phyloP scores from a whole-genome alignment of 495 filamentous ascomycete species.

The Talaromyces nanjingensis region DNA sequence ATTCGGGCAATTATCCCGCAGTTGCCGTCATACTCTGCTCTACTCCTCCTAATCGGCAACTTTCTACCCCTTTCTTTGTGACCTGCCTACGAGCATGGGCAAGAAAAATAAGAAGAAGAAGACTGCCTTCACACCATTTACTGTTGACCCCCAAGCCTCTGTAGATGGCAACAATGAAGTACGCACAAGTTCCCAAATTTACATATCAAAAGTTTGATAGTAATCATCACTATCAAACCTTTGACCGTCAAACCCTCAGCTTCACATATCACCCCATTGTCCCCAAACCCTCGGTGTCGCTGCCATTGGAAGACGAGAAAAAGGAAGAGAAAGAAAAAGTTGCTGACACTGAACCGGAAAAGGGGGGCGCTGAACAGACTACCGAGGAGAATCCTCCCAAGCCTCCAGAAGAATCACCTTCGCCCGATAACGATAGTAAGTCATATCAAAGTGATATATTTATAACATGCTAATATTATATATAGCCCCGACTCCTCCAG shows the following conservation, averaged over 20 bases:
- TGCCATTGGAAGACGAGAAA: constrained; percentile 6
- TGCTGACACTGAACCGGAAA: constrained; percentile 9
- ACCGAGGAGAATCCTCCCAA: constrained; percentile 8
- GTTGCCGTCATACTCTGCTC: constrained; percentile 1
- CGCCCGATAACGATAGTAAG: constrained; percentile 9
- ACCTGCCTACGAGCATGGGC: constrained; percentile 2
- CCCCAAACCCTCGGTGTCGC: constrained; percentile 7
- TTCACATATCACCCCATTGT: constrained; percentile 31
- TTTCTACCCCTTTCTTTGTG: not conserved
- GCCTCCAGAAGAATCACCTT: constrained; percentile 4
- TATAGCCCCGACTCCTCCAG: not conserved
- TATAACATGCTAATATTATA: not conserved
- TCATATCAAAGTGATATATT: not conserved
- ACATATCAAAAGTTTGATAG: constrained; percentile 29
- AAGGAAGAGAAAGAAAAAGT: constrained; percentile 7
- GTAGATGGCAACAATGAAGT: constrained; percentile 23
- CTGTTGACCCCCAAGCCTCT: constrained; percentile 3
- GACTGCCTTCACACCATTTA: constrained; percentile 6
- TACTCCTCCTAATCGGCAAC: not conserved
- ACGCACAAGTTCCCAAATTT: constrained; percentile 35
- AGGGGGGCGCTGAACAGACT: constrained; percentile 12
- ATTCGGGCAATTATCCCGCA: not conserved
- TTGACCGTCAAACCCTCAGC: constrained; percentile 27
- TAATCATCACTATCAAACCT: constrained; percentile 33
- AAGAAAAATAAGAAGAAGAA: constrained; percentile 11